Base-by-base conservation (phyloP, 441 rosid genomes). In the Brassica hybrid region DNA sequence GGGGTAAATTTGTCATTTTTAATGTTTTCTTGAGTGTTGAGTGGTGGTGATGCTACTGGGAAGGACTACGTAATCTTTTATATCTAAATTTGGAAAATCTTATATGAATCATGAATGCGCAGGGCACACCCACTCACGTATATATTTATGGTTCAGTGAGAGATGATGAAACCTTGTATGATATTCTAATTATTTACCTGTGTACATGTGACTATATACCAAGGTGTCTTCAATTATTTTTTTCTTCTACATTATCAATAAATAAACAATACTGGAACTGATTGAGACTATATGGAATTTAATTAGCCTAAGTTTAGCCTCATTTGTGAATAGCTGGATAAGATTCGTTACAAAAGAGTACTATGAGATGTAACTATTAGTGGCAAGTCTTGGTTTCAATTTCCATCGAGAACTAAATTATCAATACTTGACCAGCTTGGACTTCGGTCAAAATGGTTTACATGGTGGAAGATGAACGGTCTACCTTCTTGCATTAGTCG, bases 31-130 rank as follows among this genome's bases (percentile, higher is more conserved):
- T 54, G 27, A 67, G 12, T 16, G 45, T 4, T 45, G 58, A 67
- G 71, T 45, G 21, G 23, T 45, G 19, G 7, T 59, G 36, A 17
- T 67, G n/a, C 38, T n/a, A 18, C 38, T 45, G 21, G 13, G 21
- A 54, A 64, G 60, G 76, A 73, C 62, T 63, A 50, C 23, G 63
- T 63, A 52, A 52, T 73, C 67, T 65, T 25, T 54, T 18, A 19
- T 8, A 18, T 64, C 63, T 65, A 36, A 2, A 27, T 12, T 60
- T 17, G 71, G 66, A 66, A 41, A 73, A 36, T 74, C 56, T 73
- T 32, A 57, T 56, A 52, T 65, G 57, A 54, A 38, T 36, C 23
- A 6, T 30, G 34, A 30, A 30, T 30, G 34, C 1, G 34, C 34
- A 25, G 27, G 6, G 48, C 25, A 17, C 16, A 65, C 52, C 68